Evolutionary conservation across 208 protist genomes (phyloP).

Genomic region (Naegleria gruberi): DNA sequence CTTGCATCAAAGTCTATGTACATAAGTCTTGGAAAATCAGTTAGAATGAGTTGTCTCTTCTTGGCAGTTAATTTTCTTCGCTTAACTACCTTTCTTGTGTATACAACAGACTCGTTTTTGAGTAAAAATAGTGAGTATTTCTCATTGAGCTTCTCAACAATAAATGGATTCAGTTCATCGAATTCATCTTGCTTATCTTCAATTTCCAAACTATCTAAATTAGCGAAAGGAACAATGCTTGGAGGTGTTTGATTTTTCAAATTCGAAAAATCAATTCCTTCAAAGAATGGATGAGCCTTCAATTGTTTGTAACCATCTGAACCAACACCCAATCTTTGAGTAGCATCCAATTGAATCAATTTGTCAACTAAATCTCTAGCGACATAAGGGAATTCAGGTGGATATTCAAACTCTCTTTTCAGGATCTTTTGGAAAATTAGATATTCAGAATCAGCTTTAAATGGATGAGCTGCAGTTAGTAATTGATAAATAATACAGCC

Average conservation of each 20-base stretch:
- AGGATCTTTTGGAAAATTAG: constrained; percentile 30
- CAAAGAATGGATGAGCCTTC: constrained; percentile 32
- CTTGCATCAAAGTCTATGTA: background rate
- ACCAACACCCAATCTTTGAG: constrained; percentile 17
- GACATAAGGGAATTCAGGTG: constrained; percentile 23
- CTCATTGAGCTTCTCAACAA: background rate
- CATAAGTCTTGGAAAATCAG: constrained; percentile 15
- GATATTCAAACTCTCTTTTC: constrained; percentile 23
- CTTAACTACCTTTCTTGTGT: background rate
- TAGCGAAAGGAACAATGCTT: background rate
- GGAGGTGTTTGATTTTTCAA: constrained; percentile 14
- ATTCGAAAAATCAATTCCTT: constrained; percentile 26
- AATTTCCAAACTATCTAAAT: background rate
- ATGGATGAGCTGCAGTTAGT: constrained; percentile 51
- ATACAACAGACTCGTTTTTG: background rate
- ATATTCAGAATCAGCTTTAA: constrained; percentile 23
- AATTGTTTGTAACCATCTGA: constrained; percentile 23
- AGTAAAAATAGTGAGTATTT: background rate
- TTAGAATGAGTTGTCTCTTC: constrained; percentile 29
- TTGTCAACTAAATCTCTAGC: constrained; percentile 22
- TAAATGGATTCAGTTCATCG: background rate
- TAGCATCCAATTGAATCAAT: constrained; percentile 19
- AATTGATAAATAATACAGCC: constrained; percentile 84
- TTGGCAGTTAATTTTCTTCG: constrained; percentile 22
- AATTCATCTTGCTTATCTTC: background rate